Base-by-base conservation (phyloP, 1,139 yeast genomes). In the Hyphopichia wangnamkhiaoensis region DNA sequence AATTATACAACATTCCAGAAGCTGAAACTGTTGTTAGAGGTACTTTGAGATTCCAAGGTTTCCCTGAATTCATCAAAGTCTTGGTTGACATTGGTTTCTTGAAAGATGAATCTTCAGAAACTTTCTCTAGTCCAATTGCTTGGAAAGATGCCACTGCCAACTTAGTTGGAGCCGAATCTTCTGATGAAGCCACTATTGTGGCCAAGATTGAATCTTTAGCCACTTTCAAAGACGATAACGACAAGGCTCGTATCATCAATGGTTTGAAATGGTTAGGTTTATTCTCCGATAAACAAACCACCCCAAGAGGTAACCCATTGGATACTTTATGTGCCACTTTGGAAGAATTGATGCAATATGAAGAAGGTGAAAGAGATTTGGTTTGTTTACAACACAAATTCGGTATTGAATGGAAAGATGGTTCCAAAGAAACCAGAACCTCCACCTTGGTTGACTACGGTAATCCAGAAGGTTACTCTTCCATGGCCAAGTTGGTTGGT, bases 401-500 rank as follows among this genome's bases (percentile, higher is more conserved):
- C 59, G 97, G 95, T 54, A 89, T 93, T 54, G 95, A 87, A 71
- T 88, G 96, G 93, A 90, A 93, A 43, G 93, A 93, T 59, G 98
- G 98, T 54, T 69, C 82, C 50, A 79, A 77, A 42, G 98, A 93
- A 73, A 78, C 84, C 49, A 89, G 98, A 77, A 91, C 98, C 44
- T 86, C 98, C 21, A 93, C 98, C 48, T 76, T 93, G 63, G 93
- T 90, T 37, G 96, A 90, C 68, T 89, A 87, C 67, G 98, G 98
- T 74, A 82, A 79, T 55, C 89, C 89, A 56, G 80, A 86, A 44
- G 97, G 98, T 43, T 93, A 91, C 80, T 86, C 96, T 33, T 91
- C 98, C 37, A 93, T 93, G 98, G 98, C 98, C 53, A 91, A 93
- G 65, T 79, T 89, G 53, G 98, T 93, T 43, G 98, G 98, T 74